Evolutionary conservation across 1,284 basidiomycete genomes (phyloP).

Genomic region (Singerocomus inundabilis): DNA sequence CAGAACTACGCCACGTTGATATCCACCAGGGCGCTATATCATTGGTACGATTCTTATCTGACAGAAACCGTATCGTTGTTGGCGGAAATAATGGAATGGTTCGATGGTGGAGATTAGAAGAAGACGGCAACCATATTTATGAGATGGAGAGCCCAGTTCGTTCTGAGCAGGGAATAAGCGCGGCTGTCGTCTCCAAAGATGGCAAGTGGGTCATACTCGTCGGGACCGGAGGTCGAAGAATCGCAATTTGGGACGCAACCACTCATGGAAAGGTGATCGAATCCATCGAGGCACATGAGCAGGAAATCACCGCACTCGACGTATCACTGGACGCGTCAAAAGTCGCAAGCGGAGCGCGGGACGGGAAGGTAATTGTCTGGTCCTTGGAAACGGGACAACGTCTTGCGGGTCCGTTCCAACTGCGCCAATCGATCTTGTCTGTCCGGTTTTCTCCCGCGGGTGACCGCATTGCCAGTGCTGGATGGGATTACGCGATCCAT

Average conservation of each 20-base stretch:
- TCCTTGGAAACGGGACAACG: constrained; percentile 13
- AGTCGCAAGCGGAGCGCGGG: constrained; percentile 22
- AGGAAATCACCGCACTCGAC: constrained; percentile 20
- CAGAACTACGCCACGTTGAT: constrained; percentile 9
- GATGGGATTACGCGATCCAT: constrained; percentile 8
- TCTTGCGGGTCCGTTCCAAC: constrained; percentile 18
- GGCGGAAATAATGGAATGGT: constrained; percentile 8
- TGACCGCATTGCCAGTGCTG: constrained; percentile 17
- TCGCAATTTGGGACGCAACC: constrained; percentile 14
- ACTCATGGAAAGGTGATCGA: constrained; percentile 6
- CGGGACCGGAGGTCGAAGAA: background rate
- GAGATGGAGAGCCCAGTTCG: background rate
- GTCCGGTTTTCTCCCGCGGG: constrained; percentile 22
- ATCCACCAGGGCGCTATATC: constrained; percentile 7
- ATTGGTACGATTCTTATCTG: constrained; percentile 13
- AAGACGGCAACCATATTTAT: background rate
- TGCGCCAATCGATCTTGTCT: constrained; percentile 5
- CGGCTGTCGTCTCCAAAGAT: constrained; percentile 15
- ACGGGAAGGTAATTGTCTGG: constrained; percentile 24
- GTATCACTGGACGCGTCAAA: constrained; percentile 17
- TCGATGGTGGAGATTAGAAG: constrained; percentile 9
- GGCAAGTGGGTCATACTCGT: constrained; percentile 17
- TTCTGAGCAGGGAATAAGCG: background rate
- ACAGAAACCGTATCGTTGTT: constrained; percentile 7
- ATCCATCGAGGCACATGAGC: constrained; percentile 13